Percentiles rank a stretch among this genome's conserved stretches.
Evolutionary conservation across 768 basidiomycete species (phyloP).

Genomic region (Trametes cubensis): DNA sequence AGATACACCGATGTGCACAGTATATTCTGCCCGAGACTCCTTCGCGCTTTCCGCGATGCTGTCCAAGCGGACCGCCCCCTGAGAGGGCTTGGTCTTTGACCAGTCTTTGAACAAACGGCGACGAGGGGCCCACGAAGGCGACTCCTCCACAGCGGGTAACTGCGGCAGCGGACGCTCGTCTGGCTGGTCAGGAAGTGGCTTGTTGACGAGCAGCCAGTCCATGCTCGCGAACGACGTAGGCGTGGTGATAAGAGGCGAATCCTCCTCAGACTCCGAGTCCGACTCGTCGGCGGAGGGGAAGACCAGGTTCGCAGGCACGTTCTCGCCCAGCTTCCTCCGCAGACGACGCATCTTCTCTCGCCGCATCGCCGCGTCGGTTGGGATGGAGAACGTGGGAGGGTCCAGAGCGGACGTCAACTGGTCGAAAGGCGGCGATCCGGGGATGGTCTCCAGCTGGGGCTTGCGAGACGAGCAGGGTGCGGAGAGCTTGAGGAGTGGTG

Average conservation of each 20-base stretch:
- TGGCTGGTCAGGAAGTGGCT: slow-evolving; percentile 11
- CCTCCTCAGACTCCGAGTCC: slow-evolving; percentile 23
- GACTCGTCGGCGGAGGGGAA: slow-evolving; percentile 43
- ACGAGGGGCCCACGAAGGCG: neutral
- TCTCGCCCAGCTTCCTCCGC: slow-evolving; percentile 61
- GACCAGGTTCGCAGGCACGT: slow-evolving; percentile 62
- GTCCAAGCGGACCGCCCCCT: slow-evolving; percentile 10
- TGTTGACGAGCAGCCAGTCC: slow-evolving; percentile 22
- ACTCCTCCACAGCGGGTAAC: neutral
- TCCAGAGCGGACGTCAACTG: neutral
- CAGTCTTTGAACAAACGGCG: slow-evolving; percentile 13
- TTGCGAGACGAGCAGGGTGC: slow-evolving; percentile 15
- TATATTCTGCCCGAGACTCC: neutral
- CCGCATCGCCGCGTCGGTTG: slow-evolving; percentile 45
- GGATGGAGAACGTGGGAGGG: slow-evolving; percentile 40
- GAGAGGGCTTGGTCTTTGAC: slow-evolving; percentile 14
- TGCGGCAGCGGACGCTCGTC: neutral
- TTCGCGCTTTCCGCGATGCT: slow-evolving; percentile 19
- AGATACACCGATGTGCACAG: slow-evolving; percentile 21
- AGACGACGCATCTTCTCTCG: slow-evolving; percentile 67
- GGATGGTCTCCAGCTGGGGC: slow-evolving; percentile 22
- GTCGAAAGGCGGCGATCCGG: slow-evolving; percentile 24
- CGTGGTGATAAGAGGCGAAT: slow-evolving; percentile 19
- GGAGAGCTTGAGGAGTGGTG: slow-evolving; percentile 28
- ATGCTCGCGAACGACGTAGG: slow-evolving; percentile 17